A percentile compares a stretch with the other conserved stretches of the same genome.
These are phyloP conservation scores for Echites panduratus DNA, from an alignment of 257 asterid genomes.

Conservation along the genomic window DNA sequence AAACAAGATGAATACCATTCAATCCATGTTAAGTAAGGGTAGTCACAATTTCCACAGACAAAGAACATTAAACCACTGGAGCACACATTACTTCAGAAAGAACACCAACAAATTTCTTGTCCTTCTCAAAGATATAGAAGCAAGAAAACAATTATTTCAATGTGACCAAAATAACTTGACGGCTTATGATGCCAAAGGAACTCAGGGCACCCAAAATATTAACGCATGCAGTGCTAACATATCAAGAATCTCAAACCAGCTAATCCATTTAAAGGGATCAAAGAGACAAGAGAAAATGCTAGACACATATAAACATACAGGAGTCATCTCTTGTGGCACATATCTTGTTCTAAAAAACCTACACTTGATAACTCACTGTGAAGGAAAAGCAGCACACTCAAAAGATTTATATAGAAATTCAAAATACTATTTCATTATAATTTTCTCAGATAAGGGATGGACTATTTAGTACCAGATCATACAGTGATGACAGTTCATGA, in stretches of 20 bases:
- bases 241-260: neutral
- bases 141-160: neutral
- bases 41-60: conserved; percentile 2
- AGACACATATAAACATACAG: neutral
- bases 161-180: neutral
- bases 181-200: neutral
- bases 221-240: neutral
- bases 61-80: neutral
- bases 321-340: neutral
- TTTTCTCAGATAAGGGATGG: neutral
- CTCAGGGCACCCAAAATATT: neutral
- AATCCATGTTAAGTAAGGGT: conserved; percentile 2
- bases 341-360: neutral
- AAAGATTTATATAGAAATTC: neutral
- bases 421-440: neutral
- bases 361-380: neutral
- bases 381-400: neutral
- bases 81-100: neutral
- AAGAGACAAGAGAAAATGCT: neutral
- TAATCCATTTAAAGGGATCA: neutral
- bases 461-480: neutral
- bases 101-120: neutral
- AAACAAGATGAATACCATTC: conserved; percentile 15
- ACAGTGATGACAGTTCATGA: neutral
- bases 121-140: neutral